A percentile compares a stretch with the other conserved stretches of the same genome.
These are phyloP conservation scores for Xylaria digitata DNA, from an alignment of 2,329 filamentous ascomycete genomes.

Conservation along the genomic window DNA sequence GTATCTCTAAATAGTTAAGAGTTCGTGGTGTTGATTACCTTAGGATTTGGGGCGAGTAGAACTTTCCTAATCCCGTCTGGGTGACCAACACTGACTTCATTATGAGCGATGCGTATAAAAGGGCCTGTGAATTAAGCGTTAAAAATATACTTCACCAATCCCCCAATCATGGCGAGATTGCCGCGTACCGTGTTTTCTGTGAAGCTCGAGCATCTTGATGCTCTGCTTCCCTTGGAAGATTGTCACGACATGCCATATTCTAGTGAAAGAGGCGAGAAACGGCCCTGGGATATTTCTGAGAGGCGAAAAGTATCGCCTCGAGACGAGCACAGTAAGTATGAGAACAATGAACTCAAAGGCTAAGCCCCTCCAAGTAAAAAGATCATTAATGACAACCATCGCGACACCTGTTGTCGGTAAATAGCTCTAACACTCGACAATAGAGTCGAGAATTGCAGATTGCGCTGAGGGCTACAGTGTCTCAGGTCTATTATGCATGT, in stretches of 20 bases:
- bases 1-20: slow-evolving; percentile 15
- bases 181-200: slow-evolving; percentile 53
- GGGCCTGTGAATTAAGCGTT: slow-evolving; percentile 41
- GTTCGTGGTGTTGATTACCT: slow-evolving; percentile 44
- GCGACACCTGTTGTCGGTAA: neutral
- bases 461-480: neutral
- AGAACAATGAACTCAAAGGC: neutral
- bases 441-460: neutral
- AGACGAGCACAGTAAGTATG: slow-evolving; percentile 4
- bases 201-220: slow-evolving; percentile 51
- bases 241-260: slow-evolving; percentile 54
- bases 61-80: slow-evolving; percentile 54
- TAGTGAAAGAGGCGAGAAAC: slow-evolving; percentile 54
- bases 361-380: slow-evolving; percentile 6
- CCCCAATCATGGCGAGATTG: too few relatives aligned
- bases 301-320: slow-evolving; percentile 51
- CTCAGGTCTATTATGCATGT: neutral
- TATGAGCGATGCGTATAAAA: slow-evolving; percentile 57
- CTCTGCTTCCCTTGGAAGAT: slow-evolving; percentile 54
- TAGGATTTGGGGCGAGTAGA: slow-evolving; percentile 48
- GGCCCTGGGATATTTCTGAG: slow-evolving; percentile 57
- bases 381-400: slow-evolving; percentile 7
- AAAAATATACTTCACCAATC: neutral
- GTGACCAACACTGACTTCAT: slow-evolving; percentile 58
- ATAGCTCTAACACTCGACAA: neutral